Base-by-base conservation (phyloP, 495 filamentous ascomycete genomes). In the Corynascus novoguineensis region DNA sequence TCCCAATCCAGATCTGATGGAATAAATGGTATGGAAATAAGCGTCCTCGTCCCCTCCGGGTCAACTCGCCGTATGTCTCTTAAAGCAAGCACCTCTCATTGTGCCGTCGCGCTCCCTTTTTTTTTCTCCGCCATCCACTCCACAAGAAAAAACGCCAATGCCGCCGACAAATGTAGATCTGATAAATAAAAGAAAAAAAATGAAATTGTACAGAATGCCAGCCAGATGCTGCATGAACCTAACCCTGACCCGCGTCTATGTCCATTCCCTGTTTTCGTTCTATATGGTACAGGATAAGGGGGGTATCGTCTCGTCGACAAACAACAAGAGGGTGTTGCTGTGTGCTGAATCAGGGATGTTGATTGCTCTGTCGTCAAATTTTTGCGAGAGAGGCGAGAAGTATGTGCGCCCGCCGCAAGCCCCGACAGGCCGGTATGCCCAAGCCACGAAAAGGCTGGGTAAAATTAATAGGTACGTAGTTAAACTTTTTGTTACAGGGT, bases 201-300 rank as follows among this genome's bases (percentile, higher is more conserved):
- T 8, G 10, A 11, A 42, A 21, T 11, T 40, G 25, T 14, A 25
- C 17, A 34, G 40, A 24, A 46, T 22, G 51, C 51, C 19, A 54
- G 51, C 51, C 19, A 54, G 27, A 31, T 53, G 37, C 37, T 29
- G 40, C 6, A 10, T 41, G 19, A 47, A 19, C 27, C 42, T 25
- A 45, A n/a, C n/a, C 52, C 46, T 19, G 29, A n/a, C n/a, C 52
- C 52, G 19, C 17, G 5, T 55, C 52, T 55, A 55, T 55, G 19
- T 12, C n/a, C 10, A 21, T 31, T 41, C 52, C 38, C 40, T 46
- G 35, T 29, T 55, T 29, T 45, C 17, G 19, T 46, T 29, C 15
- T 54, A 35, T 40, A 47, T 46, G 52, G 41, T 35, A 29, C 21
- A 37, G 10, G 8, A 55, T 41, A 46, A n/a, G 40, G 12, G 29